These are phyloP conservation scores for Mycosphaerella arachidis DNA, from an alignment of 2,329 filamentous ascomycete genomes.

Conservation along the genomic window DNA sequence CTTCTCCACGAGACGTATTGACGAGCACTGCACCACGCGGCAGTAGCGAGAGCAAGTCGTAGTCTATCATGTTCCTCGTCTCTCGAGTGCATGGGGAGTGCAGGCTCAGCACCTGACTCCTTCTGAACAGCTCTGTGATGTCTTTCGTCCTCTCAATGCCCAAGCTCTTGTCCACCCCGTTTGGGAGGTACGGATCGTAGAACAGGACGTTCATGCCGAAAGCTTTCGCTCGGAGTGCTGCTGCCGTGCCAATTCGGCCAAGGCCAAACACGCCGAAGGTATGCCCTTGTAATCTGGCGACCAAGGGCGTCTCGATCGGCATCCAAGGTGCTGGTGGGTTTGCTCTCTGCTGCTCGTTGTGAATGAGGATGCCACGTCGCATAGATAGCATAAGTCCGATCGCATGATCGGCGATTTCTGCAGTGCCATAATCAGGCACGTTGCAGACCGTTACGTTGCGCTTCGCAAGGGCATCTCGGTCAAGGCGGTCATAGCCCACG, in stretches of 20 bases:
- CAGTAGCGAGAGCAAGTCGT: slow-evolving; percentile 28
- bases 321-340: slow-evolving; percentile 30
- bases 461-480: slow-evolving; percentile 26
- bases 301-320: slow-evolving; percentile 26
- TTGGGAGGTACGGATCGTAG: slow-evolving; percentile 32
- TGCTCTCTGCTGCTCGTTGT: slow-evolving; percentile 29
- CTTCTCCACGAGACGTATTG: slow-evolving; percentile 32
- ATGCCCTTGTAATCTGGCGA: slow-evolving; percentile 24
- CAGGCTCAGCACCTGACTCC: slow-evolving; percentile 61
- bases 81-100: slow-evolving; percentile 71
- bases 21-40: slow-evolving; percentile 29
- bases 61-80: slow-evolving; percentile 34
- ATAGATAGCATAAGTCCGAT: slow-evolving; percentile 28
- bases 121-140: slow-evolving; percentile 33
- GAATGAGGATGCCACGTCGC: slow-evolving; percentile 29
- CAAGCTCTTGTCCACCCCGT: slow-evolving; percentile 32
- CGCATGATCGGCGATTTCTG: slow-evolving; percentile 32
- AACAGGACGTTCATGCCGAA: slow-evolving; percentile 32
- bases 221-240: slow-evolving; percentile 30
- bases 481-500: slow-evolving; percentile 32
- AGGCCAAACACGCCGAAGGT: slow-evolving; percentile 31
- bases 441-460: slow-evolving; percentile 28
- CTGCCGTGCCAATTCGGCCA: slow-evolving; percentile 30
- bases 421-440: slow-evolving; percentile 32
- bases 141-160: slow-evolving; percentile 29